These are phyloP conservation scores for Fusarium nanum DNA, from an alignment of 2,329 filamentous ascomycete genomes.

Conservation along the genomic window DNA sequence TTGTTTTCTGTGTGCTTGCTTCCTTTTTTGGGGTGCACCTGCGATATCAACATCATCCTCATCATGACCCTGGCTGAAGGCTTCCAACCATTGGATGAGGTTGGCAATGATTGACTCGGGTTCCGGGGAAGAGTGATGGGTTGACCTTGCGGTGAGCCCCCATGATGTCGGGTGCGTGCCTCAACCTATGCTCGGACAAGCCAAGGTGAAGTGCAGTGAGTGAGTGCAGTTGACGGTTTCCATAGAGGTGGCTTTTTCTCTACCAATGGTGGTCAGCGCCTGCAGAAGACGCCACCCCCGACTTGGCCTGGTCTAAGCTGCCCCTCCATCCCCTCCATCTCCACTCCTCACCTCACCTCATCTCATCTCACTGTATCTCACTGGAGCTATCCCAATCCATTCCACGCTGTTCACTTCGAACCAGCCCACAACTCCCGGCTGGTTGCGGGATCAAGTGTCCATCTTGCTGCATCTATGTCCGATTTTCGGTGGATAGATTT, in stretches of 20 bases:
- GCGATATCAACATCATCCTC: constrained; percentile 17
- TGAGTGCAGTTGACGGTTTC: not conserved
- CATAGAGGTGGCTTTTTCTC: constrained; percentile 25
- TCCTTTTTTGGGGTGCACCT: constrained; percentile 20
- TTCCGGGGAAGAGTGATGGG: constrained; percentile 24
- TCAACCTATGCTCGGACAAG: constrained; percentile 3
- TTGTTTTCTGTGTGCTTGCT: not conserved
- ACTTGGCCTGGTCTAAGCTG: constrained; percentile 33
- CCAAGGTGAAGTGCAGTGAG: constrained; percentile 24
- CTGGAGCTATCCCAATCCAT: constrained; percentile 25
- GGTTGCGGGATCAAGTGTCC: constrained; percentile 35
- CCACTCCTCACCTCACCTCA: constrained; percentile 22
- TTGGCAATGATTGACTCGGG: constrained; percentile 38
- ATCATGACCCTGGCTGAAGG: not conserved
- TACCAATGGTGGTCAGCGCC: constrained; percentile 40
- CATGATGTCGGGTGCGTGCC: constrained; percentile 5
- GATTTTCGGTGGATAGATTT: constrained; percentile 37
- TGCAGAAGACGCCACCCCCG: constrained; percentile 36
- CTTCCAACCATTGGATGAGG: constrained; percentile 17
- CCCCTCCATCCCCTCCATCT: constrained; percentile 25
- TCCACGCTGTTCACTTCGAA: constrained; percentile 22
- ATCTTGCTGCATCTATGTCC: constrained; percentile 33
- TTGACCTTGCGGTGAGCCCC: constrained; percentile 39
- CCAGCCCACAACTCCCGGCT: constrained; percentile 36
- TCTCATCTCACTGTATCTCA: constrained; percentile 21